Percentiles rank a stretch among this genome's conserved stretches.
phyloP scores from a whole-genome alignment of 2,329 filamentous ascomycete genomes.

The Teratosphaeria pseudoeucalypti region DNA sequence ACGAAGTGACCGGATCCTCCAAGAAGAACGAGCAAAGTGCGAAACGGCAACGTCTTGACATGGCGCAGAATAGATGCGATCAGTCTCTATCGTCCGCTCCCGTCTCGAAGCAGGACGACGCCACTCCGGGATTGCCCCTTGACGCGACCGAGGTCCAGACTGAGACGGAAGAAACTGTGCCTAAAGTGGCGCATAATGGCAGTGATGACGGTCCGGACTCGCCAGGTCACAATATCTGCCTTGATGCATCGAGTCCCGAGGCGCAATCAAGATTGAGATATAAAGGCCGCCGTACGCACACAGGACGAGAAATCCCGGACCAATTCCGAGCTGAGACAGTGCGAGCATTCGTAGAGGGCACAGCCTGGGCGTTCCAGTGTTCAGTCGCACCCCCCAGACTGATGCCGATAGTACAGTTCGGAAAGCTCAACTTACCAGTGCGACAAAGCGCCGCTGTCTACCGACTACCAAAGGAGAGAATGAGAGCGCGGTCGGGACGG shows the following conservation, averaged over 20 bases:
- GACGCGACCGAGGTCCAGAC: background rate
- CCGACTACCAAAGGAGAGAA: constrained; percentile 42
- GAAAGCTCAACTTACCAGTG: constrained; percentile 43
- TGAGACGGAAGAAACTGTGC: background rate
- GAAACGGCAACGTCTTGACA: constrained; percentile 17
- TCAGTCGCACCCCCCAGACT: constrained; percentile 37
- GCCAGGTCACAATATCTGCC: background rate
- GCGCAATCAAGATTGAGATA: constrained; percentile 29
- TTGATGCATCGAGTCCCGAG: background rate
- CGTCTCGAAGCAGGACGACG: background rate
- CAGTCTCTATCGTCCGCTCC: background rate
- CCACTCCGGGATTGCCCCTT: background rate
- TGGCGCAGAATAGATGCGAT: background rate
- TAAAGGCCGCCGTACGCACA: constrained; percentile 48
- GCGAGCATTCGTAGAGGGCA: constrained; percentile 46
- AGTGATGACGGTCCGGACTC: background rate
- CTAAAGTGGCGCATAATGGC: background rate
- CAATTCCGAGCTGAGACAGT: constrained; percentile 46
- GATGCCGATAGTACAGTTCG: constrained; percentile 34
- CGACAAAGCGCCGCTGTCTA: constrained; percentile 46
- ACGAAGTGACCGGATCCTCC: constrained; percentile 20
- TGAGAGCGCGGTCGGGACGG: constrained; percentile 42
- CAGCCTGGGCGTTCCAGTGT: constrained; percentile 48
- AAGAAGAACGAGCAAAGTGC: constrained; percentile 9
- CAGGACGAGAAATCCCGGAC: constrained; percentile 49